Conservation (phyloP, 164 flowering plant species). For the Warburgia ugandensis region DNA sequence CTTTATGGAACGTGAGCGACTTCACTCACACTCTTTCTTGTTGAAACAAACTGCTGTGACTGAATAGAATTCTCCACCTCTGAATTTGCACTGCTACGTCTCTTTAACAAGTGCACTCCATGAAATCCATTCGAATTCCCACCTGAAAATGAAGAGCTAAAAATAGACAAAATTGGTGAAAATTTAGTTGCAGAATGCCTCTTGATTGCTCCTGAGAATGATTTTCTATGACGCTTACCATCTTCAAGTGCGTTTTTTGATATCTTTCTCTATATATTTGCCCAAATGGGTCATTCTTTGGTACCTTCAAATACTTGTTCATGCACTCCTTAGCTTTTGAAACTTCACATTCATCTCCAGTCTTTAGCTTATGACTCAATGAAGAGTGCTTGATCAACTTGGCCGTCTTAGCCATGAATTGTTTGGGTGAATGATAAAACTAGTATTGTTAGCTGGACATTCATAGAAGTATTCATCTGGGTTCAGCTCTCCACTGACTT, state of each 20-base stretch:
- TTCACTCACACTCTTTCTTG: slow-evolving; percentile 46
- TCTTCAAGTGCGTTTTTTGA: slow-evolving; percentile 25
- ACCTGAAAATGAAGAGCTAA: slow-evolving; percentile 33
- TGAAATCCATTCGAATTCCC: slow-evolving; percentile 26
- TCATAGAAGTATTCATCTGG: slow-evolving; percentile 58
- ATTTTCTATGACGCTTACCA: slow-evolving; percentile 33
- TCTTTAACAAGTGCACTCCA: slow-evolving; percentile 36
- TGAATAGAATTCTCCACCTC: too few species aligned
- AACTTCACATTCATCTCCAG: slow-evolving; percentile 9
- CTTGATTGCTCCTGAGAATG: slow-evolving; percentile 57
- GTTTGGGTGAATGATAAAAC: slow-evolving; percentile 29
- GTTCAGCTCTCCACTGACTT: slow-evolving; percentile 53
- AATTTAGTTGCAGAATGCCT: slow-evolving; percentile 32
- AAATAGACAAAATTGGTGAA: slow-evolving; percentile 36
- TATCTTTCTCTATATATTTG: slow-evolving; percentile 22
- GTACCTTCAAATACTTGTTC: slow-evolving; percentile 31
- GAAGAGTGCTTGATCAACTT: slow-evolving; percentile 45
- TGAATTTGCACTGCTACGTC: slow-evolving; percentile 49
- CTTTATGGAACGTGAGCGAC: too few species aligned
- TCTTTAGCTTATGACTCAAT: slow-evolving; percentile 46
- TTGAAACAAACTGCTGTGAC: slow-evolving; percentile 43
- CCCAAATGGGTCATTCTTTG: slow-evolving; percentile 39
- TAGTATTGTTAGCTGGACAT: slow-evolving; percentile 23
- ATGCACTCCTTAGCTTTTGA: slow-evolving; percentile 27
- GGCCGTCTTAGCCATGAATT: slow-evolving; percentile 51